Evolutionary conservation across 1,139 yeast genomes (phyloP).

Genomic region (Sugiyamaella xylanicola): DNA sequence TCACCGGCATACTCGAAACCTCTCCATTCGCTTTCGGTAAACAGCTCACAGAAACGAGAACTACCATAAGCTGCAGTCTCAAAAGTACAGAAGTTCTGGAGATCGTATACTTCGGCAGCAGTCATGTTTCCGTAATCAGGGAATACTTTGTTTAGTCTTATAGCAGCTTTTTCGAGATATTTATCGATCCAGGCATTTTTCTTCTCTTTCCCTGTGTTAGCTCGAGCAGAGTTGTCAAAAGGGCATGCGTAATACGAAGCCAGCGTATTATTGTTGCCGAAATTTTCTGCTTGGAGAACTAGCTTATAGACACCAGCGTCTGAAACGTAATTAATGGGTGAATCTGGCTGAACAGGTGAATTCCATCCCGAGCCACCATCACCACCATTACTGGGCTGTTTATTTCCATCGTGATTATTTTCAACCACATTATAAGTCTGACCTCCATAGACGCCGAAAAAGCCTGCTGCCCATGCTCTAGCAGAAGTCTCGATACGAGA

Average conservation of each 20-base stretch:
- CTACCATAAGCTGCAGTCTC: conserved; percentile 54
- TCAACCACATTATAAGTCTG: conserved; percentile 37
- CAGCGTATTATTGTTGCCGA: conserved; percentile 46
- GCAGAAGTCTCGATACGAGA: conserved; percentile 47
- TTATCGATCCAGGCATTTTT: conserved; percentile 42
- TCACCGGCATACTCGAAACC: conserved; percentile 52
- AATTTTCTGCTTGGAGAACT: conserved; percentile 42
- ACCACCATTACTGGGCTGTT: not conserved
- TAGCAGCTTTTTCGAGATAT: conserved; percentile 47
- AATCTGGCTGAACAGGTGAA: conserved; percentile 15
- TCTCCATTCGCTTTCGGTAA: conserved; percentile 54
- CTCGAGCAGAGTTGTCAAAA: conserved; percentile 35
- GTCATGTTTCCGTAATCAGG: conserved; percentile 47
- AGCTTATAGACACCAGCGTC: conserved; percentile 36
- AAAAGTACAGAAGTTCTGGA: conserved; percentile 53
- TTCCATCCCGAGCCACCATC: conserved; percentile 7
- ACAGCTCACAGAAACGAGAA: conserved; percentile 52
- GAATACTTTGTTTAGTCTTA: conserved; percentile 47
- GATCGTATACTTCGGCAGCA: conserved; percentile 44
- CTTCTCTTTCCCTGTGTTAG: conserved; percentile 30
- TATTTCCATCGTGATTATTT: conserved; percentile 18
- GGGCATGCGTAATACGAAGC: conserved; percentile 48
- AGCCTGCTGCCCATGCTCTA: conserved; percentile 50
- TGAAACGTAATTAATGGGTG: conserved; percentile 6
- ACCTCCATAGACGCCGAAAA: conserved; percentile 46